Evolutionary conservation across 495 filamentous ascomycete species (phyloP), one percentile per base, ranked within the genome.

Genomic region (Haplographium delicatum): DNA sequence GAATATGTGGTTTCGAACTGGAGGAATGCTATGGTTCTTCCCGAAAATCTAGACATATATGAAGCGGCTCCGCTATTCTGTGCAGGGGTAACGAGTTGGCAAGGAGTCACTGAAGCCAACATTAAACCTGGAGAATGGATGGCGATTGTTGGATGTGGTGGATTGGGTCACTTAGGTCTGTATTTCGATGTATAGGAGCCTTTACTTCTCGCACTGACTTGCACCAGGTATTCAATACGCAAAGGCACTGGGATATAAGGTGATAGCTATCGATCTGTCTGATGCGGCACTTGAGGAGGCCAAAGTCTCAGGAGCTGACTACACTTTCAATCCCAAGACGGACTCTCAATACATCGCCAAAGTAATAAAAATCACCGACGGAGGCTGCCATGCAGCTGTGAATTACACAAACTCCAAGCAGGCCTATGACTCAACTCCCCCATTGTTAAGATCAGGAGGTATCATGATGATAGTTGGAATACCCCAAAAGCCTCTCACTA

Each of bases 91-190:
- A 35, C 33, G 11, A 16, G 13, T 11, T 35, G 13, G 13, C 3
- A 35, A 4, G 4, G 4, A 3, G 33, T 35, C 33, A 13, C 4
- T 3, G 13, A 11, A 3, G 13, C 13, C 11, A 16, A 35, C 13
- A 4, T 73, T 35, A 50, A 56, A 6, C 43, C 58, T 11, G 46
- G 79, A 9, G 62, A 60, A 15, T 56, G 53, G 46, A 30, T 51
- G 25, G 25, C 38, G 3, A 31, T 56, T 11, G 16, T 51, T 16
- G 53, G 53, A 18, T 56, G 53, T 23, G 47, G 53, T 34, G 47
- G 46, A 9, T 15, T 56, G 27, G 47, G 46, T 1, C 39, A 56
- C 28, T 47, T 56, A 4, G 46, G 30, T 27, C n/a, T n/a, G n/a
- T n/a, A n/a, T n/a, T n/a, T n/a, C n/a, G n/a, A n/a, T n/a, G n/a